Evolutionary conservation across 345 rosid species (phyloP).

Genomic region (Gossypium bickii): DNA sequence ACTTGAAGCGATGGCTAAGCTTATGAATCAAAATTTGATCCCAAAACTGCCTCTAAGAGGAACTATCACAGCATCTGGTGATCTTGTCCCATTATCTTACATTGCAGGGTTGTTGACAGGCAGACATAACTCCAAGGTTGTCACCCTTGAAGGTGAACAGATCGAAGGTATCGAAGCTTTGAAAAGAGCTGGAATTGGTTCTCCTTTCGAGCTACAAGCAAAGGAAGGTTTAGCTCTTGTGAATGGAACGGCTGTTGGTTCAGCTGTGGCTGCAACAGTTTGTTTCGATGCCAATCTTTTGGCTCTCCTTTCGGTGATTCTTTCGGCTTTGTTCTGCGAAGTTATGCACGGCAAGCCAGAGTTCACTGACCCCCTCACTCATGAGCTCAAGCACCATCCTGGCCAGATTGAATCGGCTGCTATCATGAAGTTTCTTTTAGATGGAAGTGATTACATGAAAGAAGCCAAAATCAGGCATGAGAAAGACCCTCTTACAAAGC

Average conservation of each 20-base stretch:
- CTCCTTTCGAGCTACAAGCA: conserved; percentile 43
- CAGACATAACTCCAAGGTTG: conserved; percentile 39
- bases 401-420: conserved; percentile 54
- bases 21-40: conserved; percentile 36
- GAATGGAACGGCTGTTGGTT: conserved; percentile 52
- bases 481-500: conserved; percentile 43
- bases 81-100: conserved; percentile 47
- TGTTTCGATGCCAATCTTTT: conserved; percentile 49
- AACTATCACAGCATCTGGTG: conserved; percentile 49
- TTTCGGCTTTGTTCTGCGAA: conserved; percentile 48
- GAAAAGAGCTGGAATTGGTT: conserved; percentile 33
- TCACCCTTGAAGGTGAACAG: conserved; percentile 33
- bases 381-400: conserved; percentile 49
- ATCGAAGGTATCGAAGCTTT: conserved; percentile 33
- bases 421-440: conserved; percentile 37
- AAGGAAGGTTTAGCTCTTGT: conserved; percentile 55
- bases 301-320: conserved; percentile 31
- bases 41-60: conserved; percentile 52
- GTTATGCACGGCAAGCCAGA: conserved; percentile 50
- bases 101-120: conserved; percentile 48
- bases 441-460: conserved; percentile 34
- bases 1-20: conserved; percentile 34
- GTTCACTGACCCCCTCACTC: conserved; percentile 41
- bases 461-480: conserved; percentile 37
- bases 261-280: conserved; percentile 50